A percentile compares a stretch with the other conserved stretches of the same genome.
These are phyloP conservation scores for Metschnikowia lunata DNA, from an alignment of 805 yeast genomes.

Conservation along the genomic window DNA sequence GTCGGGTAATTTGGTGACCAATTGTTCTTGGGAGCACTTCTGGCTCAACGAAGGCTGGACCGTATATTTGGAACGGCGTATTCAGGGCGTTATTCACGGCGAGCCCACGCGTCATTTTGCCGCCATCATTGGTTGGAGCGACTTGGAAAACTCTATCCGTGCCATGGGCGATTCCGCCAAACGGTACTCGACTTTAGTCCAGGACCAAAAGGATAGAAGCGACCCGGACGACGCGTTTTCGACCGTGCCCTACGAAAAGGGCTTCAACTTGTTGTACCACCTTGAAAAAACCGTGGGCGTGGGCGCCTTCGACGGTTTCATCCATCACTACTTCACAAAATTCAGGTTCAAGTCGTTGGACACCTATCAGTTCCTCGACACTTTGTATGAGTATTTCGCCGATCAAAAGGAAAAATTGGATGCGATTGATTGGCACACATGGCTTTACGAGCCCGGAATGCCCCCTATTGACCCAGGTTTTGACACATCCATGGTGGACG, in stretches of 20 bases:
- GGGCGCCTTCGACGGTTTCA: slow-evolving; percentile 68
- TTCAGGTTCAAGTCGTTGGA: slow-evolving; percentile 72
- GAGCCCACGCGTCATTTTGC: slow-evolving; percentile 73
- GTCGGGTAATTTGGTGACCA: slow-evolving; percentile 89
- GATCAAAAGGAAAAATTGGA: slow-evolving; percentile 52
- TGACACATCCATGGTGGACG: slow-evolving; percentile 73
- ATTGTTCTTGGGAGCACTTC: slow-evolving; percentile 88
- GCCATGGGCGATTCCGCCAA: slow-evolving; percentile 54
- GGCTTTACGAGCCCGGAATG: slow-evolving; percentile 81
- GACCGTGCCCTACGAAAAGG: slow-evolving; percentile 88
- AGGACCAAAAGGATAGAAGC: slow-evolving; percentile 59
- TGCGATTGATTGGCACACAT: slow-evolving; percentile 75
- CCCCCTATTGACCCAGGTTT: slow-evolving; percentile 79
- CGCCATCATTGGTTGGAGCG: slow-evolving; percentile 87
- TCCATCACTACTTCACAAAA: slow-evolving; percentile 68
- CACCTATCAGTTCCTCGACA: slow-evolving; percentile 74
- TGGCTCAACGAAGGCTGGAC: slow-evolving; percentile 98
- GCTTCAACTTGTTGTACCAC: slow-evolving; percentile 71
- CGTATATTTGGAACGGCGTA: slow-evolving; percentile 83
- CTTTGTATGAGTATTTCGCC: slow-evolving; percentile 61
- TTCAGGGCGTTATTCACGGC: slow-evolving; percentile 73
- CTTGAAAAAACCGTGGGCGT: slow-evolving; percentile 64
- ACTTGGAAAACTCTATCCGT: slow-evolving; percentile 60
- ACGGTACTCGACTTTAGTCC: slow-evolving; percentile 61
- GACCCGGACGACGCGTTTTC: slow-evolving; percentile 92